Evolutionary conservation across 1,284 basidiomycete species (phyloP).

Genomic region (Trametes versicolor): DNA sequence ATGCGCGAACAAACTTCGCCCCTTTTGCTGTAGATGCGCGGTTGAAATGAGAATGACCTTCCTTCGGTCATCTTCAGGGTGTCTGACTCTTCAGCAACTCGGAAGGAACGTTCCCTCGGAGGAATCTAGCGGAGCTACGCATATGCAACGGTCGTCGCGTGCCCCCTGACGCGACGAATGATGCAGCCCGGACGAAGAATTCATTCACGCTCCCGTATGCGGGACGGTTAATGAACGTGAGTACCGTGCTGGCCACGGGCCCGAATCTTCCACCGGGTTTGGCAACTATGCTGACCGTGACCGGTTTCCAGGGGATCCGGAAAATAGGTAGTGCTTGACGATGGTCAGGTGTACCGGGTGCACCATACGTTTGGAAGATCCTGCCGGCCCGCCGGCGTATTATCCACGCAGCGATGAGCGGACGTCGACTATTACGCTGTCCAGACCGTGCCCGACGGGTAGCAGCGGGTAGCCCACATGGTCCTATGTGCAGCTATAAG

Average conservation of each 20-base stretch:
- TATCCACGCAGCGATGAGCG: not conserved
- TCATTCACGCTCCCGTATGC: not conserved
- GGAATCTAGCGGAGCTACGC: not conserved
- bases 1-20: slow-evolving; percentile 21
- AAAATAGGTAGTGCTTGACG: not conserved
- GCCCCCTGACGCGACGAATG: not conserved
- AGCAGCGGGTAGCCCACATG: slow-evolving; percentile 7
- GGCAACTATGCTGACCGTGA: not conserved
- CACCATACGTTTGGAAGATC: not conserved
- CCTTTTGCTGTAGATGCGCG: no score
- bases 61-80: not conserved
- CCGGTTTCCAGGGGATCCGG: not conserved
- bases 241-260: not conserved
- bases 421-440: slow-evolving; percentile 1
- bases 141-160: not conserved
- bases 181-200: not conserved
- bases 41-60: not conserved
- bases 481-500: slow-evolving; percentile 3
- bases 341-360: slow-evolving; percentile 10
- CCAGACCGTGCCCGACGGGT: no score
- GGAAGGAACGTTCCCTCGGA: not conserved
- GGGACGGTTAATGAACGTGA: not conserved
- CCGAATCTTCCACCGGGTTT: not conserved
- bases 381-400: slow-evolving; percentile 15
- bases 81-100: not conserved